Conservation (phyloP, 2,329 filamentous ascomycete species). For the Aspergillus sp. region DNA sequence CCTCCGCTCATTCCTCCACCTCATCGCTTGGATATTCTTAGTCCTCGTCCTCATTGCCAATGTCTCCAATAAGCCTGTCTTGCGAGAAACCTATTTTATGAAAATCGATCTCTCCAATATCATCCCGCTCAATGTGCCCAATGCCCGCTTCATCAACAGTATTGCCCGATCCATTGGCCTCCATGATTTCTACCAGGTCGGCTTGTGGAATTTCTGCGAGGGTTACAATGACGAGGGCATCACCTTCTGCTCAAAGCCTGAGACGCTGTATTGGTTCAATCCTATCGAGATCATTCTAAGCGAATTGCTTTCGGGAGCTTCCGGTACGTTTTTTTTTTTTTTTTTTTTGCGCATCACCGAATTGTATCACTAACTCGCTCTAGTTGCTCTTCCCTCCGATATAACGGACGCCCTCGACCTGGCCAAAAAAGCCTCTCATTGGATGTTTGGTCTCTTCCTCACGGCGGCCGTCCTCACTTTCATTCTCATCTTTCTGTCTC, state of each 20-base stretch:
- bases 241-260: slow-evolving; percentile 70
- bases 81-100: slow-evolving; percentile 78
- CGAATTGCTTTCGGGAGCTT: slow-evolving; percentile 78
- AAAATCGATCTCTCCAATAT: slow-evolving; percentile 80
- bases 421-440: slow-evolving; percentile 70
- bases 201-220: slow-evolving; percentile 89
- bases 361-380: background rate
- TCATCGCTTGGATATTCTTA: slow-evolving; percentile 74
- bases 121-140: slow-evolving; percentile 70
- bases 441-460: slow-evolving; percentile 90
- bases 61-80: slow-evolving; percentile 59
- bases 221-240: slow-evolving; percentile 71
- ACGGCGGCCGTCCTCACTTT: slow-evolving; percentile 68
- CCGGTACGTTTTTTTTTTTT: slow-evolving; percentile 52
- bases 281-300: slow-evolving; percentile 77
- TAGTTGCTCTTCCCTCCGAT: slow-evolving; percentile 72
- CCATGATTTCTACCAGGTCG: slow-evolving; percentile 92
- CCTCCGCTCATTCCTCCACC: slow-evolving; percentile 67
- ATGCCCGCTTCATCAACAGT: slow-evolving; percentile 76
- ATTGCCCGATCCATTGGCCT: slow-evolving; percentile 83
- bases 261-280: slow-evolving; percentile 84
- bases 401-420: slow-evolving; percentile 72
- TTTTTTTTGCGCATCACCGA: background rate
- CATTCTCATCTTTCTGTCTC: slow-evolving; percentile 67
- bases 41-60: slow-evolving; percentile 80